phyloP scores from a whole-genome alignment of 139 green algal species.

The Micractinium sp. region DNA sequence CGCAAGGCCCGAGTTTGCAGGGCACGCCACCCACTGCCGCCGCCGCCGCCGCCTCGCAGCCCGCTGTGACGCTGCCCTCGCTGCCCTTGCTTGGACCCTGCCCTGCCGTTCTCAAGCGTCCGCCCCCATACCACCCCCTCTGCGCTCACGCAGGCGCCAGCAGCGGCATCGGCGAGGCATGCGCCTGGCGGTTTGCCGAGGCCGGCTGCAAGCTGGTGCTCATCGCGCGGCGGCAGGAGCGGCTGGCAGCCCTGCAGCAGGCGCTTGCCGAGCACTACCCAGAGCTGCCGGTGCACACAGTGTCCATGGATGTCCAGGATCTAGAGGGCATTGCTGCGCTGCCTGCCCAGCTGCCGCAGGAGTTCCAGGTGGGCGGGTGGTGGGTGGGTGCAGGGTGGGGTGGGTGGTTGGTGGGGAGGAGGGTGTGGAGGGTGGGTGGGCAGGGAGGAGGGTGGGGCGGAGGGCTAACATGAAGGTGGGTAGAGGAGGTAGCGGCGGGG shows the following conservation, averaged over 20 bases:
- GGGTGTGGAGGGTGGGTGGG: too few relatives aligned
- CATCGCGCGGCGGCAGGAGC: slow-evolving; percentile 69
- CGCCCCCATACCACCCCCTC: background rate
- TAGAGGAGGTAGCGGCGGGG: background rate
- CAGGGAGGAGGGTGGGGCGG: too few relatives aligned
- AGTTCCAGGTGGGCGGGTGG: slow-evolving; percentile 52
- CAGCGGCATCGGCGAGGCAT: slow-evolving; percentile 77
- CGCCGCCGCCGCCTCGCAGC: background rate
- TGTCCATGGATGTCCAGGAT: slow-evolving; percentile 70
- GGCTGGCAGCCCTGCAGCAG: slow-evolving; percentile 61
- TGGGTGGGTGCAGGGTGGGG: too few relatives aligned
- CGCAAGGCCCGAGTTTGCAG: background rate
- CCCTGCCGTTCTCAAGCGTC: background rate
- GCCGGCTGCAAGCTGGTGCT: slow-evolving; percentile 74
- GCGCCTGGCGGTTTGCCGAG: slow-evolving; percentile 75
- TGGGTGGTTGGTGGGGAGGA: too few relatives aligned
- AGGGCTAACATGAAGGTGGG: background rate
- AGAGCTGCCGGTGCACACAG: slow-evolving; percentile 46
- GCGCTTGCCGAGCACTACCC: slow-evolving; percentile 34
- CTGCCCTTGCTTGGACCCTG: background rate
- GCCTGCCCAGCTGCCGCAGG: slow-evolving; percentile 53
- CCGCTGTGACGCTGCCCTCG: too few relatives aligned
- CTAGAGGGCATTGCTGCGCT: slow-evolving; percentile 52
- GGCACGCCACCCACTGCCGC: background rate
- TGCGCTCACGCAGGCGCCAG: slow-evolving; percentile 60